These are phyloP conservation scores for Rosa persica DNA, from an alignment of 306 rosid species.

Conservation along the genomic window DNA sequence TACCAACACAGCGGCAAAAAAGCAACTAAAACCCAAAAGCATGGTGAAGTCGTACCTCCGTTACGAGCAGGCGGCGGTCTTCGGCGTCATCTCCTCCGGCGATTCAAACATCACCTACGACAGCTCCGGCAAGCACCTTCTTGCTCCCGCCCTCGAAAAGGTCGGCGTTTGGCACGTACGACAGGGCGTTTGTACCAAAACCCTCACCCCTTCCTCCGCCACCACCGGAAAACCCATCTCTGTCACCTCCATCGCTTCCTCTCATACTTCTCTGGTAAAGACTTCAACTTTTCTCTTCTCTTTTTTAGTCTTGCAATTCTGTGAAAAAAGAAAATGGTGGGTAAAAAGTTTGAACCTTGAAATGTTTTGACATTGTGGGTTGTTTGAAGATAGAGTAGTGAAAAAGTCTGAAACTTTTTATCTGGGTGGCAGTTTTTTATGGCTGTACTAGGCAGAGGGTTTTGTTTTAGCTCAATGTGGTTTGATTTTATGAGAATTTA, in stretches of 20 bases:
- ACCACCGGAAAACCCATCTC: constrained; percentile 59
- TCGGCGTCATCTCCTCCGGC: constrained; percentile 81
- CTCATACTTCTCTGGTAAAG: constrained; percentile 53
- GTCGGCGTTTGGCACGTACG: constrained; percentile 87
- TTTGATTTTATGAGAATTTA: not conserved
- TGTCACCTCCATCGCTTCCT: constrained; percentile 66
- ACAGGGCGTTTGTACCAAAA: constrained; percentile 76
- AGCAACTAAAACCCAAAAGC: not conserved
- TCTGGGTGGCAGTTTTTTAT: not conserved
- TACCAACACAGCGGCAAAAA: constrained; percentile 1
- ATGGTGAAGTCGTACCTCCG: constrained; percentile 95
- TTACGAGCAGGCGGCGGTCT: constrained; percentile 72
- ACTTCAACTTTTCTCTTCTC: not conserved
- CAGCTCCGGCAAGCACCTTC: constrained; percentile 75
- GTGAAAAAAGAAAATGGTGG: not conserved
- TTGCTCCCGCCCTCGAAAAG: constrained; percentile 89
- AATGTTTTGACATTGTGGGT: not conserved
- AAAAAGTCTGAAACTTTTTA: not conserved
- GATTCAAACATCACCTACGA: constrained; percentile 71
- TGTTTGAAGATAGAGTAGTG: not conserved
- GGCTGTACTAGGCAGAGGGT: not conserved
- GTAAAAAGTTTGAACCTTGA: not conserved
- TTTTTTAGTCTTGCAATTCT: not conserved
- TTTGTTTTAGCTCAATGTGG: not conserved
- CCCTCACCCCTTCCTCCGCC: constrained; percentile 53